Conservation (phyloP, 2,329 filamentous ascomycete genomes). For the Mycosphaerella sp. region DNA sequence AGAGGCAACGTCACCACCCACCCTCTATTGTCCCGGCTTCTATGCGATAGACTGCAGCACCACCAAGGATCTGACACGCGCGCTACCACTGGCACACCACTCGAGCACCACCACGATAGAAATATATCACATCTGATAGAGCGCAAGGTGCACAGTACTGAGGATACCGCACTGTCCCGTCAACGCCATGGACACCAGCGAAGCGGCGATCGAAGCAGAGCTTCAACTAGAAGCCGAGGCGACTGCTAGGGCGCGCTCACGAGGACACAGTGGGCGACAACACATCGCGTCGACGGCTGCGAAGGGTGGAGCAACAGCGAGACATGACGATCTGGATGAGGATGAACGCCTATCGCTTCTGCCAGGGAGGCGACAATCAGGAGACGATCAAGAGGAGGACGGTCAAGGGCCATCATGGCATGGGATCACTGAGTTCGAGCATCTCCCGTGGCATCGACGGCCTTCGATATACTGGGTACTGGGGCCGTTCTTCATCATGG, state of each 20-base stretch:
- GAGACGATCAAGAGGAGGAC: constrained; percentile 20
- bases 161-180: background rate
- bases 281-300: constrained; percentile 22
- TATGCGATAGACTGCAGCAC: background rate
- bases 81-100: background rate
- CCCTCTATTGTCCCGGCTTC: background rate
- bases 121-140: background rate
- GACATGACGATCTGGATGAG: constrained; percentile 21
- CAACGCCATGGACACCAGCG: constrained; percentile 28
- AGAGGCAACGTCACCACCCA: background rate
- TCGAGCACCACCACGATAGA: background rate
- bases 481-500: constrained; percentile 71
- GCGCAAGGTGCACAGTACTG: background rate
- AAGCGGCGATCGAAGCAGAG: constrained; percentile 32
- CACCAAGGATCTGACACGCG: background rate
- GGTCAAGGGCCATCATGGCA: constrained; percentile 22
- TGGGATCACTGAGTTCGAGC: constrained; percentile 49
- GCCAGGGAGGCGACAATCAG: constrained; percentile 5
- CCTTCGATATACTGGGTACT: constrained; percentile 77
- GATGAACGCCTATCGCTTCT: constrained; percentile 28
- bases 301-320: constrained; percentile 23
- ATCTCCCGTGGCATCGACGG: constrained; percentile 55
- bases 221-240: constrained; percentile 29
- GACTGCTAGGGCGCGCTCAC: constrained; percentile 16
- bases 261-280: constrained; percentile 13